Conservation (phyloP, 192 early-diverging fungal genomes). For the Geosiphon pyriformis region DNA sequence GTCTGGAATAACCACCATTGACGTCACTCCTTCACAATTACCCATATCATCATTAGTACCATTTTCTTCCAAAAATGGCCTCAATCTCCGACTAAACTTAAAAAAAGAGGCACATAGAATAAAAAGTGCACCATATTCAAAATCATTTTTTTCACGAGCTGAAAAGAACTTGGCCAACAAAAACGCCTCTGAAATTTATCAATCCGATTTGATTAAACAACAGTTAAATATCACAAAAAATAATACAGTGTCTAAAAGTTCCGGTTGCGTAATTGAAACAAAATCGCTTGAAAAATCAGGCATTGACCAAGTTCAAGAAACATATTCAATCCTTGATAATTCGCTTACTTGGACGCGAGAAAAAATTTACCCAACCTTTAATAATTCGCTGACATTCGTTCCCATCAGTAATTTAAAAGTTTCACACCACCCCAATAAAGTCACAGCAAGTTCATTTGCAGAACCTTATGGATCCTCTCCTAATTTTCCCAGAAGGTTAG, state of each 20-base stretch:
- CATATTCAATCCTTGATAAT: not conserved
- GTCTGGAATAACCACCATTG: not conserved
- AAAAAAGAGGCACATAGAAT: slow-evolving; percentile 1
- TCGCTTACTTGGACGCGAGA: not conserved
- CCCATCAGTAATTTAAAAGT: not conserved
- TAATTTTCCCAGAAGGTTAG: not conserved
- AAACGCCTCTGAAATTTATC: not conserved
- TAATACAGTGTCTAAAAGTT: not conserved
- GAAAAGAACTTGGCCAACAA: not conserved
- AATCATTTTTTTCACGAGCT: not conserved
- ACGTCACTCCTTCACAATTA: not conserved
- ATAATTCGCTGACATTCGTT: not conserved
- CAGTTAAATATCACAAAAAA: not conserved
- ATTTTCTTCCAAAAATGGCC: not conserved
- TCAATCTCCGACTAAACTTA: not conserved
- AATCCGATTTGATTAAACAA: not conserved
- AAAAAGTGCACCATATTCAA: slow-evolving; percentile 11
- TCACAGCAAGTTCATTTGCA: not conserved
- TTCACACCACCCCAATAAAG: not conserved
- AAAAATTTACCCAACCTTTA: not conserved
- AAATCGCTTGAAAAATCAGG: not conserved
- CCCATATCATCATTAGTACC: not conserved
- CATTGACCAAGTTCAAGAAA: not conserved
- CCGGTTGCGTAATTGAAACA: not conserved
- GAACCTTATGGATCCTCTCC: not conserved